Percentiles rank a stretch among this genome's conserved stretches.
These are phyloP conservation scores for Mucuna pruriens DNA, from an alignment of 306 rosid species.

Conservation along the genomic window DNA sequence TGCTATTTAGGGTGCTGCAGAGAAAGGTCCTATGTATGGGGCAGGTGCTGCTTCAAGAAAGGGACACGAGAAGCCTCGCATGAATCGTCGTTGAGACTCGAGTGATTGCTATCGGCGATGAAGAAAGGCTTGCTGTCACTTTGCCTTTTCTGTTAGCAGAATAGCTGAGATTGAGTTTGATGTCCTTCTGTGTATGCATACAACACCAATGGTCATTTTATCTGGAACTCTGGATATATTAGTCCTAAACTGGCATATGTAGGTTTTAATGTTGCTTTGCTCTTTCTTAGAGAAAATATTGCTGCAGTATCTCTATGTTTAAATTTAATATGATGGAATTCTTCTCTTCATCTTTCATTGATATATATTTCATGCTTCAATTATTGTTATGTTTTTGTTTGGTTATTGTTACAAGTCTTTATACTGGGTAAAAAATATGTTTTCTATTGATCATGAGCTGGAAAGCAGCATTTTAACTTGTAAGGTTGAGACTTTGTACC, in stretches of 20 bases:
- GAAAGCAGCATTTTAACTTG: background rate
- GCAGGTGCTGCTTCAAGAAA: slow-evolving; percentile 68
- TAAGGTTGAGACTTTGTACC: slow-evolving; percentile 14
- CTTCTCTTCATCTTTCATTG: slow-evolving; percentile 24
- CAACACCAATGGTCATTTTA: slow-evolving; percentile 49
- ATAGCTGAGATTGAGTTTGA: slow-evolving; percentile 43
- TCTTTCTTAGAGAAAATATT: slow-evolving; percentile 28
- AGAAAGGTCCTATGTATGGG: slow-evolving; percentile 66
- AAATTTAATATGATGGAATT: slow-evolving; percentile 28
- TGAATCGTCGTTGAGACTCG: slow-evolving; percentile 61
- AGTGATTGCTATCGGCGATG: slow-evolving; percentile 41
- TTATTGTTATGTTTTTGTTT: slow-evolving; percentile 24
- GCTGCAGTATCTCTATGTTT: slow-evolving; percentile 42
- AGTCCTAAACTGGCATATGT: slow-evolving; percentile 51
- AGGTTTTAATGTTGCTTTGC: slow-evolving; percentile 47
- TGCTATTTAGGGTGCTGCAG: slow-evolving; percentile 63
- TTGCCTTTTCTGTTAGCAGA: slow-evolving; percentile 41
- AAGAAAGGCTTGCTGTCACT: slow-evolving; percentile 36
- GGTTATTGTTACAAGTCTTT: slow-evolving; percentile 29
- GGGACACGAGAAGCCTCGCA: slow-evolving; percentile 72
- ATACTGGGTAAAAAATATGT: slow-evolving; percentile 29
- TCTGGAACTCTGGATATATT: slow-evolving; percentile 44
- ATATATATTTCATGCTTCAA: slow-evolving; percentile 30
- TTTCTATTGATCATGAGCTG: slow-evolving; percentile 34
- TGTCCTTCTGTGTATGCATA: slow-evolving; percentile 57